phyloP scores from a whole-genome alignment of 176 grass and related monocot species.

The Carex myosuroides region DNA sequence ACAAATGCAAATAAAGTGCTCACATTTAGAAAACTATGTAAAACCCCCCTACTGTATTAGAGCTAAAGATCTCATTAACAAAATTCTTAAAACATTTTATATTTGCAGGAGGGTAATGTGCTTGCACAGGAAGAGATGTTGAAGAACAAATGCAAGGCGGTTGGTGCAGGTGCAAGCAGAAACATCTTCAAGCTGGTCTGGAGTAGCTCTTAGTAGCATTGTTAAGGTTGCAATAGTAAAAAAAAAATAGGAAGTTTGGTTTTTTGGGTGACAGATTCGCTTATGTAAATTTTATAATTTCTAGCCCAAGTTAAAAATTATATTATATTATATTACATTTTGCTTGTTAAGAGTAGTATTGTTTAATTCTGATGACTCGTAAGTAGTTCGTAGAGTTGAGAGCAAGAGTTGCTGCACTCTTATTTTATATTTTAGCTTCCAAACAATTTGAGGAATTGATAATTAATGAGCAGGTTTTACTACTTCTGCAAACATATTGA shows the following conservation, averaged over 20 bases:
- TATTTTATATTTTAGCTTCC: background rate
- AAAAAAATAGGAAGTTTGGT: background rate
- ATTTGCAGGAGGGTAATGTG: conserved; percentile 47
- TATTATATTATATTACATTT: background rate
- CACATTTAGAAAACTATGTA: background rate
- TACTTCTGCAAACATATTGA: no score
- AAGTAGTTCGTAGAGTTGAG: background rate
- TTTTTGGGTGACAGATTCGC: background rate
- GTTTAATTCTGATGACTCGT: background rate
- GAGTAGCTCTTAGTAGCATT: conserved; percentile 15
- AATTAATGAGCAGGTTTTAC: no score
- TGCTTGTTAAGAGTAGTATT: background rate
- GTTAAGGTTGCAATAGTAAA: background rate
- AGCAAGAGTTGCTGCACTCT: background rate
- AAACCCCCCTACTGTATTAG: background rate
- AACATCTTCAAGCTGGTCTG: conserved; percentile 75
- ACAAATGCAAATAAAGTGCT: background rate
- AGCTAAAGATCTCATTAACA: background rate
- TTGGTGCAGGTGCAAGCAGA: conserved; percentile 48
- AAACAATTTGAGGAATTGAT: no score
- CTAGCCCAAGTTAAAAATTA: background rate
- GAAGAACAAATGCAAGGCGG: conserved; percentile 39
- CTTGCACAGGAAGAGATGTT: conserved; percentile 66
- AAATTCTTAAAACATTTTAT: background rate
- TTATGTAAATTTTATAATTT: background rate